phyloP scores from a whole-genome alignment of 2,329 filamentous ascomycete genomes.

The Penicillium hesseltinei region DNA sequence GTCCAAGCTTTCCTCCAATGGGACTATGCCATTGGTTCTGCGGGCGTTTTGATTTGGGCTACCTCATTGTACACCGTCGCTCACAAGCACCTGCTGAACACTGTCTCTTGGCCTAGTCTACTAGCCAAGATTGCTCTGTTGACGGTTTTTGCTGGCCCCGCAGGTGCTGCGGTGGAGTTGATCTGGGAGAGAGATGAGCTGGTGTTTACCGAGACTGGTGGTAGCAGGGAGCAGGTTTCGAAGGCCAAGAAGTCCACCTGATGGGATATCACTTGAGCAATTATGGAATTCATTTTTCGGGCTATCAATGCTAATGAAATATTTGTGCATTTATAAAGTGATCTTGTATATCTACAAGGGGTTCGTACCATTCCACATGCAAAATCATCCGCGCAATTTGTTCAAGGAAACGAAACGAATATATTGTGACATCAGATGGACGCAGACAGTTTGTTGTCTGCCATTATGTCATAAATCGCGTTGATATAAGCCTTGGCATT shows the following conservation, averaged over 20 bases:
- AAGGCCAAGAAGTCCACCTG: slow-evolving; percentile 30
- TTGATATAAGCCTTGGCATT: slow-evolving; percentile 31
- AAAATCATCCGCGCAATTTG: not conserved
- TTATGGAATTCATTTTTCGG: not conserved
- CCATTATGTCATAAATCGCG: slow-evolving; percentile 33
- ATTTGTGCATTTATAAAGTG: no score
- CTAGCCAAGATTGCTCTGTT: slow-evolving; percentile 37
- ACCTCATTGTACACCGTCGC: slow-evolving; percentile 36
- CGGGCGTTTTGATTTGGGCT: slow-evolving; percentile 48
- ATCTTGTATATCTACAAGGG: no score
- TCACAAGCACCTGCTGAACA: slow-evolving; percentile 28
- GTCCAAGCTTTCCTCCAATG: slow-evolving; percentile 50
- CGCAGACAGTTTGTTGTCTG: not conserved
- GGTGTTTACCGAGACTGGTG: slow-evolving; percentile 37
- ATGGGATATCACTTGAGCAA: not conserved
- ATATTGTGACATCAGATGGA: not conserved
- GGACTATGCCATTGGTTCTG: slow-evolving; percentile 48
- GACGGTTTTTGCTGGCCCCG: slow-evolving; percentile 43
- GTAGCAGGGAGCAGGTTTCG: slow-evolving; percentile 31
- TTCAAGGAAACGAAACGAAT: not conserved
- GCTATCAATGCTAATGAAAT: not conserved
- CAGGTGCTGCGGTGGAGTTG: slow-evolving; percentile 45
- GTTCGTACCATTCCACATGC: not conserved
- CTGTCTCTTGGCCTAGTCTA: slow-evolving; percentile 27
- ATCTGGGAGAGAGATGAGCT: slow-evolving; percentile 53